Conservation (phyloP, 2,329 filamentous ascomycete species). For the Chrysoporthe cubensis region DNA sequence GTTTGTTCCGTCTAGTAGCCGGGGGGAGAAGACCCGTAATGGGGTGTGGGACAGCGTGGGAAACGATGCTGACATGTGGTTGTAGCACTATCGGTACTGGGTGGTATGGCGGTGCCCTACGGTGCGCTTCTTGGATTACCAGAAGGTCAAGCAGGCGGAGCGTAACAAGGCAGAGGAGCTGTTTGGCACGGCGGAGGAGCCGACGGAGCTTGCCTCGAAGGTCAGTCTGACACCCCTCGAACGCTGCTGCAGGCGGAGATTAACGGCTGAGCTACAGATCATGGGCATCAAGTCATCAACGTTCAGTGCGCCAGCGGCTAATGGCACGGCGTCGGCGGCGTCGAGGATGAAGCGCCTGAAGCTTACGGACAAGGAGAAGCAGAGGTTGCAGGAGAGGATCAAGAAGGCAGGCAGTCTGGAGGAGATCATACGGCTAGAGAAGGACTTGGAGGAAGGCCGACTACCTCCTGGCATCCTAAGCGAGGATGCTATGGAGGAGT, state of each 20-base stretch:
- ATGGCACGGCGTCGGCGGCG: constrained; percentile 46
- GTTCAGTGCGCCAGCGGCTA: constrained; percentile 61
- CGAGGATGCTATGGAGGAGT: constrained; percentile 66
- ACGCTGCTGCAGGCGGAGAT: neutral
- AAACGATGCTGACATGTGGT: neutral
- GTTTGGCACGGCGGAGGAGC: constrained; percentile 79
- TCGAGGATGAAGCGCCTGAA: constrained; percentile 77
- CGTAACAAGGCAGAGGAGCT: constrained; percentile 75
- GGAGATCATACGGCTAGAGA: constrained; percentile 89
- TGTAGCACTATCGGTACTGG: constrained; percentile 88
- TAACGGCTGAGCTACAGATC: constrained; percentile 56
- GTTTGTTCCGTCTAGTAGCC: constrained; percentile 37
- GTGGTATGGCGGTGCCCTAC: constrained; percentile 83
- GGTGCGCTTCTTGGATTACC: constrained; percentile 89
- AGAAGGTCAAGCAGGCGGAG: constrained; percentile 88
- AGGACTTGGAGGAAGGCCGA: constrained; percentile 86
- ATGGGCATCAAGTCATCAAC: constrained; percentile 81
- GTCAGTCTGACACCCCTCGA: constrained; percentile 41
- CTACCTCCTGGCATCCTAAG: constrained; percentile 70
- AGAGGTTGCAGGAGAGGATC: constrained; percentile 83
- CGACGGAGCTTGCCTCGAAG: constrained; percentile 78
- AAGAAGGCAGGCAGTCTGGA: constrained; percentile 85
- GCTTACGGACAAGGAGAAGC: constrained; percentile 86
- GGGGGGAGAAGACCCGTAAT: constrained; percentile 15
- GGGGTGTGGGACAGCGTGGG: constrained; percentile 5